Percentiles rank a stretch among this genome's conserved stretches.
Evolutionary conservation across 805 yeast genomes (phyloP).

Genomic region (Spathaspora gorwiae): DNA sequence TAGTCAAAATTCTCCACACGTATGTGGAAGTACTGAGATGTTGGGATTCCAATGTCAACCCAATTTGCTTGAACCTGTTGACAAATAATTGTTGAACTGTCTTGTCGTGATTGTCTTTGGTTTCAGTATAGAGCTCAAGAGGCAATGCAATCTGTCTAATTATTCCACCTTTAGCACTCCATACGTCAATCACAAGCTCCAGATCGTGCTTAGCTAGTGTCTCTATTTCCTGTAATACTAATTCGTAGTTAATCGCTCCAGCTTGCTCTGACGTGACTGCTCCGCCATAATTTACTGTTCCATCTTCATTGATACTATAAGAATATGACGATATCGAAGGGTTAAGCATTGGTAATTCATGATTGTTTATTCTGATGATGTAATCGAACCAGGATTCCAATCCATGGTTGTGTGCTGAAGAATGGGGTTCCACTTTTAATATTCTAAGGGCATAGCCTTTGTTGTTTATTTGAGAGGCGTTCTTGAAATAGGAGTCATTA

Average conservation of each 20-base stretch:
- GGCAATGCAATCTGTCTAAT: conserved; percentile 28
- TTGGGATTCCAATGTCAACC: conserved; percentile 71
- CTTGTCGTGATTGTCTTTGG: background rate
- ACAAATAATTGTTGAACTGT: conserved; percentile 11
- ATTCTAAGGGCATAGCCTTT: conserved; percentile 40
- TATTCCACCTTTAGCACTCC: conserved; percentile 85
- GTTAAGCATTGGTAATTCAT: conserved; percentile 45
- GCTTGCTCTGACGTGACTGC: conserved; percentile 29
- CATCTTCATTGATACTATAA: conserved; percentile 38
- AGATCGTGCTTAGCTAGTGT: conserved; percentile 26
- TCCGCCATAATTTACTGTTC: conserved; percentile 34
- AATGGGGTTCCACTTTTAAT: conserved; percentile 33
- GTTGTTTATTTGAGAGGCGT: conserved; percentile 28
- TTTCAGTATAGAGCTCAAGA: conserved; percentile 7
- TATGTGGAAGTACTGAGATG: conserved; percentile 71
- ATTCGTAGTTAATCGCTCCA: conserved; percentile 36
- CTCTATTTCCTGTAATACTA: conserved; percentile 39
- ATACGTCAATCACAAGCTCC: conserved; percentile 55
- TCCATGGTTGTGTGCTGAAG: conserved; percentile 28
- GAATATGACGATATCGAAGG: conserved; percentile 23
- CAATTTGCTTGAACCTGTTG: conserved; percentile 47
- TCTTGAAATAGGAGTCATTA: conserved; percentile 35
- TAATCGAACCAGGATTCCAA: conserved; percentile 87
- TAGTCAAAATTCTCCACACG: conserved; percentile 80
- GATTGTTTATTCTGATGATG: conserved; percentile 75